Base-by-base conservation (phyloP, 2,329 filamentous ascomycete genomes). In the Alternaria ethzedia region DNA sequence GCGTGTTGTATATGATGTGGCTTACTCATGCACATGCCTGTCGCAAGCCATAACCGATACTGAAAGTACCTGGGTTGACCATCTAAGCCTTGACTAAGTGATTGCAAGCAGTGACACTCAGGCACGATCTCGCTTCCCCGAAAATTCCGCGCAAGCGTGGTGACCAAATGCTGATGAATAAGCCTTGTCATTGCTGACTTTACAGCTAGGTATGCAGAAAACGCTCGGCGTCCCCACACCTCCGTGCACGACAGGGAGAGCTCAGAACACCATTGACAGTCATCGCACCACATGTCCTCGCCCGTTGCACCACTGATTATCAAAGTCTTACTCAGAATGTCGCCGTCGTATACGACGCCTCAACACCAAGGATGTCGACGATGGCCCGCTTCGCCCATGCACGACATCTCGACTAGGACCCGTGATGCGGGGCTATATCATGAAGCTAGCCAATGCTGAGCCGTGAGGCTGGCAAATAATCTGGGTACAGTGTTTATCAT, bases 111-210 rank as follows among this genome's bases (percentile, higher is more conserved):
- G 10, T 17, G 10, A 11, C 11, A 11, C 15, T 61, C 17, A 12
- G 54, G 15, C 11, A 6, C 43, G 20, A 13, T n/a, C 20, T 49
- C 54, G 15, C 50, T 45, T 30, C 32, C 26, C 36, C 6, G 6
- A 11, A 44, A 10, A 20, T 25, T 36, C 8, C n/a, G 11, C 15
- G 41, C 28, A 51, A 59, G 54, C 17, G 23, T n/a, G 23, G 36
- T 61, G 54, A 66, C 32, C 15, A 64, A 52, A 51, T 61, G 70
- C 64, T 72, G 65, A 72, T 72, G 67, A 69, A 67, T 65, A 69
- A 68, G 57, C 59, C 59, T 21, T 12, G 50, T 6, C 17, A n/a
- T 47, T 65, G 70, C 70, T 72, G 63, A 71, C 69, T 45, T 10
- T 67, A 57, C 67, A 67, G 61, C 25, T 32, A 8, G 41, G 15